These are phyloP conservation scores for Effrenium voratum DNA, from an alignment of 73 alveolate species.

Conservation along the genomic window DNA sequence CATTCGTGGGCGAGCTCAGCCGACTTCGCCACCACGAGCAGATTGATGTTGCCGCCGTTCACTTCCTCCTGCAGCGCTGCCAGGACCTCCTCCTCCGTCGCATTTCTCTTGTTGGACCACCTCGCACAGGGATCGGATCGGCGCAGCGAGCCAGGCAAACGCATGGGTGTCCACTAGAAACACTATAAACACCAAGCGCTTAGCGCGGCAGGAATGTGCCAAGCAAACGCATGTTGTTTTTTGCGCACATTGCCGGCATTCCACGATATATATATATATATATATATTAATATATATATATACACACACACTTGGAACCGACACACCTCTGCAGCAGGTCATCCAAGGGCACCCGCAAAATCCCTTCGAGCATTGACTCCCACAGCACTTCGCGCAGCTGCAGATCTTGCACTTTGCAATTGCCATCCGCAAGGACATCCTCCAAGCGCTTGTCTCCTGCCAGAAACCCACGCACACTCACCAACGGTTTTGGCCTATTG, in stretches of 20 bases:
- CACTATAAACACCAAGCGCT: no score
- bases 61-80: conserved; percentile 48
- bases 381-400: conserved; percentile 41
- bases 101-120: conserved; percentile 13
- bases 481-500: no score
- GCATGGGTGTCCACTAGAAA: no score
- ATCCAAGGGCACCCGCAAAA: conserved; percentile 26
- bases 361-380: conserved; percentile 42
- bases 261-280: no score
- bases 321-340: conserved; percentile 36
- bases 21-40: conserved; percentile 50
- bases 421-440: conserved; percentile 24
- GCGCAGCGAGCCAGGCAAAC: no score
- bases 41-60: conserved; percentile 7
- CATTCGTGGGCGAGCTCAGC: conserved; percentile 15
- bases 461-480: no score
- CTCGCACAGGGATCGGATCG: not conserved
- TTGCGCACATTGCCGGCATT: no score
- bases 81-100: not conserved
- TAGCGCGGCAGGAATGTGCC: no score
- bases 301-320: no score
- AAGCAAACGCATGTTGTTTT: no score
- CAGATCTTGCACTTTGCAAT: conserved; percentile 12
- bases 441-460: conserved; percentile 22
- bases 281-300: no score